Base-by-base conservation (phyloP, 768 basidiomycete species). In the Lentinus tigrinus region DNA sequence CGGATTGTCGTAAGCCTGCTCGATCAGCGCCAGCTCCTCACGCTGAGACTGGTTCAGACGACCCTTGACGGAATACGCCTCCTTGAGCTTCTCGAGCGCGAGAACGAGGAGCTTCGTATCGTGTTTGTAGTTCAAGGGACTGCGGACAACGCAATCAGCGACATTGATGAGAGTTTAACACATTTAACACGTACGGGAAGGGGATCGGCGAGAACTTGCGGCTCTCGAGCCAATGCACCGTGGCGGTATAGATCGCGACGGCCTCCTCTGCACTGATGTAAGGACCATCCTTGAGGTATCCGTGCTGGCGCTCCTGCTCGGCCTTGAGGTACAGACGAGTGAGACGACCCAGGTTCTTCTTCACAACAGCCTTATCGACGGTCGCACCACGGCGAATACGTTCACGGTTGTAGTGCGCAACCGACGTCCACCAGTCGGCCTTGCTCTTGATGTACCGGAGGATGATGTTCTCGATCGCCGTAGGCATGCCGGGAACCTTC, bases 401-500 rank as follows among this genome's bases (percentile, higher is more conserved):
- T 69, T 95, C 95, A 52, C 95, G 93, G 70, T 98, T 98, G 76
- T 96, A 98, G 72, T 99, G 96, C 9, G 96, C 95, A 63, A 97
- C 95, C 78, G 91, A 95, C 72, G 89, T 89, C 94, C 95, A 98
- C 96, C 96, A 98, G 71, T 99, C 96, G 21, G 95, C 92, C 79
- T 99, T 99, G 76, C 89, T 91, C 81, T 99, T 99, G 82, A 98
- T 95, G 76, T 98, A 99, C 51, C 96, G 89, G 40, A 99, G 75
- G 62, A 99, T 98, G 73, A 99, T 98, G 73, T 98, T 98, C 76
- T 99, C 97, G 62, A 99, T 97, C 11, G 97, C 94, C 0, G 97
- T 98, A 0, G 95, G 95, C 97, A 98, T 98, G 38, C 97, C 97
- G 10, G 95, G 97, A 1, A 98, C 97, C 74, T 98, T 98, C 97